Percentiles rank a stretch among this genome's conserved stretches.
phyloP scores from a whole-genome alignment of 2,329 filamentous ascomycete species.

The Coccinonectria pachysandricola region DNA sequence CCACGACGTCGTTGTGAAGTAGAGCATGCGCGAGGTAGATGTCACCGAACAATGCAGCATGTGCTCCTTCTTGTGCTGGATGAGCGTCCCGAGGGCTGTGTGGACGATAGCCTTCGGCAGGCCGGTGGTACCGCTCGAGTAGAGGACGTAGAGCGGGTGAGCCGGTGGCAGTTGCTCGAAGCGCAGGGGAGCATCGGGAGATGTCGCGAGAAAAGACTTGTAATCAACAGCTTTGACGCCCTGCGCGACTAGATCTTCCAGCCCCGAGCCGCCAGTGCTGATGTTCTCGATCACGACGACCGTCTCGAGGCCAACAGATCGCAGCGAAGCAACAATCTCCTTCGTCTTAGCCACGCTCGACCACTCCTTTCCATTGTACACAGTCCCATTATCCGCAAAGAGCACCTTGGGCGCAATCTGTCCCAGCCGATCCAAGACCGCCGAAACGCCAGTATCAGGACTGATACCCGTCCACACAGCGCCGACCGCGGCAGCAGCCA shows the following conservation, averaged over 20 bases:
- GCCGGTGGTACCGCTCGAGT: conserved; percentile 82
- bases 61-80: conserved; percentile 97
- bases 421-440: conserved; percentile 74
- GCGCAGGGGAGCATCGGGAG: conserved; percentile 35
- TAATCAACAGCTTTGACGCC: conserved; percentile 35
- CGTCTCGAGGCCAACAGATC: conserved; percentile 48
- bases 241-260: conserved; percentile 30
- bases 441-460: conserved; percentile 84
- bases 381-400: conserved; percentile 77
- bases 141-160: conserved; percentile 88
- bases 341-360: conserved; percentile 66
- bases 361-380: conserved; percentile 89
- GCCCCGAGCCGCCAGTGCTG: conserved; percentile 28
- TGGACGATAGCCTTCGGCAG: conserved; percentile 91
- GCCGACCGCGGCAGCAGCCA: conserved; percentile 71
- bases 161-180: conserved; percentile 77
- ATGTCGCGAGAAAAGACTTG: conserved; percentile 31
- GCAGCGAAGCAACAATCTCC: conserved; percentile 61
- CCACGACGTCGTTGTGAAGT: conserved; percentile 93
- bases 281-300: conserved; percentile 69
- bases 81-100: conserved; percentile 75
- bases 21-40: conserved; percentile 66
- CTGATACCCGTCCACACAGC: conserved; percentile 90
- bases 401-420: conserved; percentile 78
- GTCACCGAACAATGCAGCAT: conserved; percentile 74